Conservation (phyloP, 164 flowering plant species). For the Vitis vinifera region DNA sequence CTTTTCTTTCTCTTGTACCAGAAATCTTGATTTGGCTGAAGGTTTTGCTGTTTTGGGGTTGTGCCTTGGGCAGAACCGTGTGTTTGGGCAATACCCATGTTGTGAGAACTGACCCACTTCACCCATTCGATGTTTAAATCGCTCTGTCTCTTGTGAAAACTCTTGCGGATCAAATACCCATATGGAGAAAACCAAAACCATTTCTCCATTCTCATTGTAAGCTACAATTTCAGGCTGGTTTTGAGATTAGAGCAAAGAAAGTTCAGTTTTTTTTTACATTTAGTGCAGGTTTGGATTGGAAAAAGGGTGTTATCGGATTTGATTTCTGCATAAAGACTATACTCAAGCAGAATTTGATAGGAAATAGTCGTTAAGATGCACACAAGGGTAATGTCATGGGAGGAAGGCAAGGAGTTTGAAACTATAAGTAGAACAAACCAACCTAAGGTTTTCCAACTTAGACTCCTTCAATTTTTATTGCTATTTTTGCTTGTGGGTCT, state of each 20-base stretch:
- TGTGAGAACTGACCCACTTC: background rate
- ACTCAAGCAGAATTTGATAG: constrained; percentile 4
- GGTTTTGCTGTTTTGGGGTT: background rate
- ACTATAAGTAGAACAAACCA: constrained; percentile 20
- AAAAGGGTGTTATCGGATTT: constrained; percentile 3
- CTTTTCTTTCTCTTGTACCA: background rate
- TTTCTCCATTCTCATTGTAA: background rate
- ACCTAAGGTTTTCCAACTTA: constrained; percentile 46
- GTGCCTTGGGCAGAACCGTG: background rate
- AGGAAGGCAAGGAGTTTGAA: constrained; percentile 55
- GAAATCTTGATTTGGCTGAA: background rate
- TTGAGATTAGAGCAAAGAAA: background rate
- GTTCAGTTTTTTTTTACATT: background rate
- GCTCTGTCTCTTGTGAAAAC: background rate
- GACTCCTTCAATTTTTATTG: constrained; percentile 41
- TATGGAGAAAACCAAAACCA: background rate
- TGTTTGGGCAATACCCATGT: background rate
- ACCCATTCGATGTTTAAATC: background rate
- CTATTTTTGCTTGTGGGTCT: constrained; percentile 50
- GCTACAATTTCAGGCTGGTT: background rate
- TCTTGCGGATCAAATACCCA: background rate
- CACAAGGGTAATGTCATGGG: constrained; percentile 27
- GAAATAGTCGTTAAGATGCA: constrained; percentile 24
- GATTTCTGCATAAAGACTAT: background rate
- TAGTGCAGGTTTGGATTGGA: background rate